Conservation (phyloP, 2,329 filamentous ascomycete species). For the Cladophialophora yegresii region DNA sequence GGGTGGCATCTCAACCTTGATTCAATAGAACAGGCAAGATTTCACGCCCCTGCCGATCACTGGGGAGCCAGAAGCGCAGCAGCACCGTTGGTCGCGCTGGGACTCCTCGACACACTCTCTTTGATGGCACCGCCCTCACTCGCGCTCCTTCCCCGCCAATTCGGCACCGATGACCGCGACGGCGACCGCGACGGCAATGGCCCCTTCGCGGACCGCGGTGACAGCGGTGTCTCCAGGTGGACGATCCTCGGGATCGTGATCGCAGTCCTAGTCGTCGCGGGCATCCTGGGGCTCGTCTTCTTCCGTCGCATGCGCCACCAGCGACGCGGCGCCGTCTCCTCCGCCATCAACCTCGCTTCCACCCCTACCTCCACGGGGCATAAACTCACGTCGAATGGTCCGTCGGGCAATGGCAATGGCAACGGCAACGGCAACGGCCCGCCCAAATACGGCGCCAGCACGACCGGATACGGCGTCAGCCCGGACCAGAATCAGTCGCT, state of each 20-base stretch:
- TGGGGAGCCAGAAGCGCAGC: not conserved
- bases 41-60: not conserved
- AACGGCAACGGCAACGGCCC: not conserved
- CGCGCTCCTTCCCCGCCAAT: conserved; percentile 12
- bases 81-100: not conserved
- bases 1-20: not conserved
- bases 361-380: not conserved
- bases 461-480: conserved; percentile 12
- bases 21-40: not conserved
- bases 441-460: conserved; percentile 7
- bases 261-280: conserved; percentile 4
- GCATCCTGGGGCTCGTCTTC: conserved; percentile 10
- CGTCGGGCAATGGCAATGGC: not conserved
- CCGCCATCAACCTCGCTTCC: conserved; percentile 5
- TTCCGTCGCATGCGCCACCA: not conserved
- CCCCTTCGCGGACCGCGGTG: not conserved
- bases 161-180: conserved; percentile 4
- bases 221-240: not conserved
- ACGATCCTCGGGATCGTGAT: conserved; percentile 16
- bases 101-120: not conserved
- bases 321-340: not conserved
- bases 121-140: conserved; percentile 10
- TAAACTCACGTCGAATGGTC: conserved; percentile 2
- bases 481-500: conserved; percentile 22
- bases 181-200: not conserved